phyloP scores from a whole-genome alignment of 1,284 basidiomycete species.

The Ganoderma boninense region DNA sequence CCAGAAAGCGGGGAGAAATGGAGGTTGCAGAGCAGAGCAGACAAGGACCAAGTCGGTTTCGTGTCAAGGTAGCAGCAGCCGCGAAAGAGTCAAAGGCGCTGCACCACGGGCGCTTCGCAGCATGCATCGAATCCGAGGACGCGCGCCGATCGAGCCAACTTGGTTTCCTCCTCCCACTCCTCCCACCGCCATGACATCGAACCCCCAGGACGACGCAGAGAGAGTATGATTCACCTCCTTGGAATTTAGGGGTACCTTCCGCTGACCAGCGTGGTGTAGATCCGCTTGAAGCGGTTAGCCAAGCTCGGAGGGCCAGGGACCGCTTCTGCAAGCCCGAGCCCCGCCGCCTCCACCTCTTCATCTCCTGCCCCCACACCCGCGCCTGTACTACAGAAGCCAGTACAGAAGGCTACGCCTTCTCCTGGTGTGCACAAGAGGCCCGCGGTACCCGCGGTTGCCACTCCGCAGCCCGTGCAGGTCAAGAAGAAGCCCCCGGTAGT shows the following conservation, averaged over 20 bases:
- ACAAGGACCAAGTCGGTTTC: background rate
- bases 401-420: constrained; percentile 16
- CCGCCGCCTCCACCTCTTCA: constrained; percentile 40
- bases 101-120: constrained; percentile 7
- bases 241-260: constrained; percentile 25
- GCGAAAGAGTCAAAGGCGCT: background rate
- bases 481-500: constrained; percentile 56
- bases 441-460: constrained; percentile 39
- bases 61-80: background rate
- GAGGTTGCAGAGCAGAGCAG: constrained; percentile 8
- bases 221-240: constrained; percentile 52
- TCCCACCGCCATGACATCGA: constrained; percentile 50
- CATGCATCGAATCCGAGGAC: background rate
- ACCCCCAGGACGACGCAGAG: constrained; percentile 80
- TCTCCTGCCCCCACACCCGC: constrained; percentile 16
- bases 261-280: constrained; percentile 54
- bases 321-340: constrained; percentile 43
- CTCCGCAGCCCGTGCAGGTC: constrained; percentile 41
- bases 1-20: background rate
- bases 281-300: constrained; percentile 87
- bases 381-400: constrained; percentile 35
- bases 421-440: constrained; percentile 38
- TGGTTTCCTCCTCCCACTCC: constrained; percentile 34
- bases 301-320: constrained; percentile 65
- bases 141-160: constrained; percentile 17